Evolutionary conservation across 805 yeast genomes (phyloP).

Genomic region (Hanseniaspora taiwanica): DNA sequence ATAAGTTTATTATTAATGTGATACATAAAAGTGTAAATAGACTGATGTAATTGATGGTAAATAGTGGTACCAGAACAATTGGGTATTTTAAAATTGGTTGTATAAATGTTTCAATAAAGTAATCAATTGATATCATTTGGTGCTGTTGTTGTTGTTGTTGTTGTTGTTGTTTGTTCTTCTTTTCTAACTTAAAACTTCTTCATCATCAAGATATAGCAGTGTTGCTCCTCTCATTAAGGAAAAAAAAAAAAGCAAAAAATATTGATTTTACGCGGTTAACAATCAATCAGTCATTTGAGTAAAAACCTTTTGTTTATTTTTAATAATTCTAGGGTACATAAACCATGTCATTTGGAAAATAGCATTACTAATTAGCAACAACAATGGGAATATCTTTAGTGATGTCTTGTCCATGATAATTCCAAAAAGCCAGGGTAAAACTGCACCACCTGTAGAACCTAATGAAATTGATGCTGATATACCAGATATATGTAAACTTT

Average conservation of each 20-base stretch:
- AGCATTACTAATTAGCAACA: neutral
- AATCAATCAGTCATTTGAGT: neutral
- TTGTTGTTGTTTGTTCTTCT: neutral
- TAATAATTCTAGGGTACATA: constrained; percentile 1
- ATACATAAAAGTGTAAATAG: too few species aligned
- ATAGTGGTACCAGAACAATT: neutral
- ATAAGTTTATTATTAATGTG: neutral
- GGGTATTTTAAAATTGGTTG: neutral
- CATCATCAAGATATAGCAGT: neutral
- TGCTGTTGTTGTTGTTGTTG: too few species aligned
- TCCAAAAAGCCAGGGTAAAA: constrained; percentile 3
- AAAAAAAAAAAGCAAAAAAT: too few species aligned
- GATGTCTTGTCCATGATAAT: constrained; percentile 2
- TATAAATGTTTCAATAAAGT: too few species aligned
- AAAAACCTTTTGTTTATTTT: neutral
- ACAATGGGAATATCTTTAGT: neutral
- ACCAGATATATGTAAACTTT: constrained; percentile 45
- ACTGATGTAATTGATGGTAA: neutral
- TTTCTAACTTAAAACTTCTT: too few species aligned
- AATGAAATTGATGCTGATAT: constrained; percentile 65
- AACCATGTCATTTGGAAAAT: neutral
- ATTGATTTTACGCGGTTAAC: too few species aligned
- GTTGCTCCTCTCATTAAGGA: neutral
- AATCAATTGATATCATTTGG: too few species aligned
- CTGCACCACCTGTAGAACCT: constrained; percentile 27